Conservation (phyloP, 805 yeast species). For the Ogataea ramenticola region DNA sequence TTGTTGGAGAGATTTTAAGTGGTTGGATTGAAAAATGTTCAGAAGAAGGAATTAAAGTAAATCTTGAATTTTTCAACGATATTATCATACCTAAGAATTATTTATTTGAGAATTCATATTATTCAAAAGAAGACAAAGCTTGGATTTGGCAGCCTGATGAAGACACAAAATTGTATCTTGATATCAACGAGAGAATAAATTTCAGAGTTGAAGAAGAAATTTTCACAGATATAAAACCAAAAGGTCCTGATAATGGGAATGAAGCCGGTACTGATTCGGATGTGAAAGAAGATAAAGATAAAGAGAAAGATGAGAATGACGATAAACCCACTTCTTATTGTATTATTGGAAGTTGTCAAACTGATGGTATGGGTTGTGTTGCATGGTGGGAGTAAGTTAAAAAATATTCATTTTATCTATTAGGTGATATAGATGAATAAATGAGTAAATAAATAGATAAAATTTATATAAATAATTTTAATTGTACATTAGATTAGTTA, state of each 20-base stretch:
- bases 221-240: constrained; percentile 78
- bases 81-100: constrained; percentile 79
- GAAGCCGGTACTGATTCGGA: constrained; percentile 14
- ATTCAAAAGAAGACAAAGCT: constrained; percentile 66
- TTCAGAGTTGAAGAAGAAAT: constrained; percentile 88
- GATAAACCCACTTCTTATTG: constrained; percentile 66
- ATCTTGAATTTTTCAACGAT: constrained; percentile 86
- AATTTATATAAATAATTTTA: background rate
- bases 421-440: too few species aligned
- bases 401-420: too few species aligned
- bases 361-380: constrained; percentile 94
- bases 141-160: constrained; percentile 87
- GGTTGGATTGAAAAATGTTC: constrained; percentile 93
- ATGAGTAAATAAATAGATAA: too few species aligned
- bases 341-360: constrained; percentile 81
- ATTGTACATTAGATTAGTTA: background rate
- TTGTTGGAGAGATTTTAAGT: constrained; percentile 84
- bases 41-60: constrained; percentile 77
- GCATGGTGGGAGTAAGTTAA: constrained; percentile 92
- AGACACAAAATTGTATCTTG: constrained; percentile 73
- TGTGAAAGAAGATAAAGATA: constrained; percentile 15
- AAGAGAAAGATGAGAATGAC: constrained; percentile 27
- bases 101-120: constrained; percentile 53
- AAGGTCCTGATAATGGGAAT: constrained; percentile 46
- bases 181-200: constrained; percentile 84